Evolutionary conservation across 257 asterid species (phyloP).

Genomic region (Salvia miltiorrhiza): DNA sequence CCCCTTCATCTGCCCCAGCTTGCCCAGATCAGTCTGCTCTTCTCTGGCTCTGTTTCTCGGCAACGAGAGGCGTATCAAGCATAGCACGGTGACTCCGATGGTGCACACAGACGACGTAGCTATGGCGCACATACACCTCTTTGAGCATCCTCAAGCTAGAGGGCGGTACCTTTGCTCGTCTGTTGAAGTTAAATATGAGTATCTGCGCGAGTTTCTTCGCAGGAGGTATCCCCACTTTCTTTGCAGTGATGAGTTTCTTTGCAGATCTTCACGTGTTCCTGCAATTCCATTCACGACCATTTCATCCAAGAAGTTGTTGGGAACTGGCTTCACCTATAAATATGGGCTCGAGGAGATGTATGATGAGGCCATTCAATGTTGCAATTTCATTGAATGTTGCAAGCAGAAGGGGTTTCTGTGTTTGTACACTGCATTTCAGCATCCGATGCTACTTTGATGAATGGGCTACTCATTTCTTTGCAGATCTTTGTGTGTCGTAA

Average conservation of each 20-base stretch:
- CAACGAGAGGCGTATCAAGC: constrained; percentile 6
- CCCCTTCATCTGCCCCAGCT: constrained; percentile 44
- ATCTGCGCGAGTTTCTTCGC: constrained; percentile 34
- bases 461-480: too few species aligned
- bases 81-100: background rate
- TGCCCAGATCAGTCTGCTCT: constrained; percentile 38
- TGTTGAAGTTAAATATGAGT: constrained; percentile 26
- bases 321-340: constrained; percentile 37
- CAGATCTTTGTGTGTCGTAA: too few species aligned
- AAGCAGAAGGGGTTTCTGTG: constrained; percentile 31
- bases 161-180: constrained; percentile 55
- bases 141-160: constrained; percentile 32
- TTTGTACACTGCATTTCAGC: too few species aligned
- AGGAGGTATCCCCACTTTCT: constrained; percentile 18
- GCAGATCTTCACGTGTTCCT: constrained; percentile 13
- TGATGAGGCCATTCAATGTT: constrained; percentile 51
- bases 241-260: too few species aligned
- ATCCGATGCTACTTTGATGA: too few species aligned
- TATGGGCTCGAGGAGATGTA: constrained; percentile 47
- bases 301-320: constrained; percentile 46
- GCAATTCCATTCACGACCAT: background rate
- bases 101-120: constrained; percentile 39
- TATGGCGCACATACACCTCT: constrained; percentile 38
- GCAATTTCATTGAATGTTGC: too few species aligned
- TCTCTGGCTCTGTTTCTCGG: constrained; percentile 42